Evolutionary conservation across 1,139 yeast species (phyloP).

Genomic region (Neolecta irregularis): DNA sequence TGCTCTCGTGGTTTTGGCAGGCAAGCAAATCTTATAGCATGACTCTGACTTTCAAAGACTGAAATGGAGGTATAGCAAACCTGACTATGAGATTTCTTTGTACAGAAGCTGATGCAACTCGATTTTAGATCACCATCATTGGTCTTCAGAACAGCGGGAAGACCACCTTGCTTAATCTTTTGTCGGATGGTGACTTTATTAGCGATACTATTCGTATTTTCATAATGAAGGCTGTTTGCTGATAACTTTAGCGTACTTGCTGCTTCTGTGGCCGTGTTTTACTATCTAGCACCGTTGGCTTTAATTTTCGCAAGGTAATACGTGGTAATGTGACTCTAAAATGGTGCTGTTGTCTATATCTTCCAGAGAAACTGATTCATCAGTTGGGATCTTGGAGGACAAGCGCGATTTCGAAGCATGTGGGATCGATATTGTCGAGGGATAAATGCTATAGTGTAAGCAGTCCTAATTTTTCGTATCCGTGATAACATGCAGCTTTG

Average conservation of each 20-base stretch:
- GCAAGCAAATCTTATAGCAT: too few relatives aligned
- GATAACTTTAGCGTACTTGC: too few relatives aligned
- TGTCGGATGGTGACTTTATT: slow-evolving; percentile 25
- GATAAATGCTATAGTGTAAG: slow-evolving; percentile 27
- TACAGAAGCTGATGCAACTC: too few relatives aligned
- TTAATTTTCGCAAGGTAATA: slow-evolving; percentile 26
- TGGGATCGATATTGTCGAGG: slow-evolving; percentile 31
- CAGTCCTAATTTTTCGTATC: too few relatives aligned
- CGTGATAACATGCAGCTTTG: slow-evolving; percentile 21
- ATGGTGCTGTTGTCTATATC: too few relatives aligned
- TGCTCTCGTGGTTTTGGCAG: too few relatives aligned
- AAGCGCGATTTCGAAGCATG: slow-evolving; percentile 28
- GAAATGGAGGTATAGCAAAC: too few relatives aligned
- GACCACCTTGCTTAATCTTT: slow-evolving; percentile 24
- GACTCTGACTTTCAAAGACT: too few relatives aligned
- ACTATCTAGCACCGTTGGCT: slow-evolving; percentile 29
- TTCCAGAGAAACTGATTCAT: too few relatives aligned
- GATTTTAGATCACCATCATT: slow-evolving; percentile 25
- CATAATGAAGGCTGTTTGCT: too few relatives aligned
- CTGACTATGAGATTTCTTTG: too few relatives aligned
- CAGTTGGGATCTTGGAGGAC: slow-evolving; percentile 31
- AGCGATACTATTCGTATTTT: slow-evolving; percentile 29
- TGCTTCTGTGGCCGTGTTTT: too few relatives aligned
- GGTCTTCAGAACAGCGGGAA: slow-evolving; percentile 31
- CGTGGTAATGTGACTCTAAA: slow-evolving; percentile 27